Evolutionary conservation across 768 basidiomycete species (phyloP).

Genomic region (Tricholoma hemisulphureum): DNA sequence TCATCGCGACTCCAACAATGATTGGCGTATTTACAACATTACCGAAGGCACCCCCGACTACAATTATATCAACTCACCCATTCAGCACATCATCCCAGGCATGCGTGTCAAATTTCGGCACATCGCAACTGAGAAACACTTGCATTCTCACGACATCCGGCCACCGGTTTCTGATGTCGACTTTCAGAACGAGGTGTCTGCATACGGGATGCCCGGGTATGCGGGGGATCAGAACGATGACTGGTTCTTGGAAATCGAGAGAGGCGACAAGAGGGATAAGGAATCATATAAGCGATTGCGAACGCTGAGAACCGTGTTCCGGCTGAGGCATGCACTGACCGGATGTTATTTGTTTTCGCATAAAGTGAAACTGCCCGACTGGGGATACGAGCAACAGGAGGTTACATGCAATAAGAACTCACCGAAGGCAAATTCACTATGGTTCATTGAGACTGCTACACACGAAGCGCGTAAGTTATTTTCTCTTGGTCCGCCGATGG

Average conservation of each 20-base stretch:
- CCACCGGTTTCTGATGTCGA: slow-evolving; percentile 97
- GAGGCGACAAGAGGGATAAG: slow-evolving; percentile 59
- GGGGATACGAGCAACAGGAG: slow-evolving; percentile 98
- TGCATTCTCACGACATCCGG: slow-evolving; percentile 94
- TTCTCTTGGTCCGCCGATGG: background rate
- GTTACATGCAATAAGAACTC: slow-evolving; percentile 99
- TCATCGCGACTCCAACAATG: slow-evolving; percentile 95
- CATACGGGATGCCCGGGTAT: slow-evolving; percentile 85
- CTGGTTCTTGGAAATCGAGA: slow-evolving; percentile 84
- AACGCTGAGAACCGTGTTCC: slow-evolving; percentile 80
- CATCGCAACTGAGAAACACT: slow-evolving; percentile 72
- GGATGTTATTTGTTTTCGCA: slow-evolving; percentile 98
- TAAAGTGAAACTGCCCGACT: slow-evolving; percentile 95
- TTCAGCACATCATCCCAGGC: slow-evolving; percentile 63
- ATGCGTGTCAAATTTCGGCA: slow-evolving; percentile 82
- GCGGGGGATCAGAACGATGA: slow-evolving; percentile 91
- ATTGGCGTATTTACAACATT: slow-evolving; percentile 84
- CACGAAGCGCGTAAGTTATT: slow-evolving; percentile 63
- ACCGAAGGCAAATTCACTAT: slow-evolving; percentile 81
- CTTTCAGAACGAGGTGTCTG: slow-evolving; percentile 98
- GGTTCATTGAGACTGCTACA: slow-evolving; percentile 87
- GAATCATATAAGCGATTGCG: slow-evolving; percentile 69
- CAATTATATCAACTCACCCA: slow-evolving; percentile 50
- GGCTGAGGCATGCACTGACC: slow-evolving; percentile 78
- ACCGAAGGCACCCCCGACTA: slow-evolving; percentile 43